Evolutionary conservation across 2,329 filamentous ascomycete genomes (phyloP), one percentile per base, ranked within the genome.

Genomic region (Aureobasidium subglaciale): DNA sequence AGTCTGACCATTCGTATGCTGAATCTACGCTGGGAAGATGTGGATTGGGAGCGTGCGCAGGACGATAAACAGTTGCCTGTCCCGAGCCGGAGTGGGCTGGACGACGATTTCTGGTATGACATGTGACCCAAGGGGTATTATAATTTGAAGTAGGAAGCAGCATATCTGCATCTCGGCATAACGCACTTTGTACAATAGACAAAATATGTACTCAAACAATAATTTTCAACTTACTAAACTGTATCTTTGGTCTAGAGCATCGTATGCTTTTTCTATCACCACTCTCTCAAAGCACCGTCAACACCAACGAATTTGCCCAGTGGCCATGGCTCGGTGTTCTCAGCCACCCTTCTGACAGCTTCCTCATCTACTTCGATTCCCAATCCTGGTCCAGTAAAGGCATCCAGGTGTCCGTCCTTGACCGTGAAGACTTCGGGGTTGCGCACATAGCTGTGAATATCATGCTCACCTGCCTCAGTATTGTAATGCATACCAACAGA

Each of bases 31-130:
- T 87, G 91, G 73, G 90, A 97, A 68, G 87, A 95, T 67, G 81
- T 85, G 42, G 84, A 71, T 59, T 69, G 68, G 67, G 64, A 58
- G 32, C 43, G 48, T 29, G 49, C 25, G 37, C 40, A 45, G 30
- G 56, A 54, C 59, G 35, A 61, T 50, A 58, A 58, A 56, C 81
- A 22, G 82, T 82, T 53, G 77, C 78, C 50, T 78, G 79, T 57
- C 55, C 92, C 93, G 3, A 87, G 84, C 65, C 78, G 93, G 53
- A 87, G 93, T 63, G 91, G 88, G 0, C 70, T 97, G 62, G 89
- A 96, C 69, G 90, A 95, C 62, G 87, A 96, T 69, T 99, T 95
- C 70, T 96, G 87, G 73, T 97, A 95, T 73, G 88, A 92, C 38
- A 72, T 76, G 65, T 71, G 13, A 16, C 16, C n/a, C n/a, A n/a